These are phyloP conservation scores for Barnettozyma pratensis DNA, from an alignment of 805 yeast genomes.

Conservation along the genomic window DNA sequence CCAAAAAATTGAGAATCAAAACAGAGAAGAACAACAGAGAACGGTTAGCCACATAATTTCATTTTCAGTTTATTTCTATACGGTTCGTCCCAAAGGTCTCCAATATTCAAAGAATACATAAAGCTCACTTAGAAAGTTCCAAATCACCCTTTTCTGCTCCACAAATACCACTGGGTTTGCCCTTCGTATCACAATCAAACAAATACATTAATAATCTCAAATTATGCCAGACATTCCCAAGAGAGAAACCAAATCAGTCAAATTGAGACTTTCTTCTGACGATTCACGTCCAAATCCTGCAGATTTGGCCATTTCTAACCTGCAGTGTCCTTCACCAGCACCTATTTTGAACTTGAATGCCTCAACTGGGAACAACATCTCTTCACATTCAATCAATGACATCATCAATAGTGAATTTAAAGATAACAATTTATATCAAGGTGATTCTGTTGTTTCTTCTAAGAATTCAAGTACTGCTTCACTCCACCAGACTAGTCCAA, in stretches of 20 bases:
- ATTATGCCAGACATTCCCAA: not conserved
- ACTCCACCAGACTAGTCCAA: constrained; percentile 5
- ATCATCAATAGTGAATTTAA: constrained; percentile 18
- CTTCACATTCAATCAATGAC: constrained; percentile 22
- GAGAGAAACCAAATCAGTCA: constrained; percentile 1
- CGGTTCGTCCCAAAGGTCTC: too few species aligned
- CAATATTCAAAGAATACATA: too few species aligned
- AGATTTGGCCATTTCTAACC: constrained; percentile 50
- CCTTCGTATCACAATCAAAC: too few species aligned
- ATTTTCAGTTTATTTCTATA: too few species aligned
- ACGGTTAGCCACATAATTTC: too few species aligned
- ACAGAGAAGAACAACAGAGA: too few species aligned
- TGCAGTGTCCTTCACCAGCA: constrained; percentile 71
- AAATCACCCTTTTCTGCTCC: too few species aligned
- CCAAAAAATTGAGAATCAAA: too few species aligned
- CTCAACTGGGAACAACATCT: constrained; percentile 20
- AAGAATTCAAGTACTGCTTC: not conserved
- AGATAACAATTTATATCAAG: not conserved
- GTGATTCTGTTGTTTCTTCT: not conserved
- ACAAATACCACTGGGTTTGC: too few species aligned
- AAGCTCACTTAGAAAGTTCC: too few species aligned
- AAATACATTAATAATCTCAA: not conserved
- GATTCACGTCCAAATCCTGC: constrained; percentile 37
- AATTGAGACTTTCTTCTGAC: not conserved
- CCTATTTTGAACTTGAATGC: constrained; percentile 45